Base-by-base conservation (phyloP, 495 filamentous ascomycete genomes). In the Annulohypoxylon bovei region DNA sequence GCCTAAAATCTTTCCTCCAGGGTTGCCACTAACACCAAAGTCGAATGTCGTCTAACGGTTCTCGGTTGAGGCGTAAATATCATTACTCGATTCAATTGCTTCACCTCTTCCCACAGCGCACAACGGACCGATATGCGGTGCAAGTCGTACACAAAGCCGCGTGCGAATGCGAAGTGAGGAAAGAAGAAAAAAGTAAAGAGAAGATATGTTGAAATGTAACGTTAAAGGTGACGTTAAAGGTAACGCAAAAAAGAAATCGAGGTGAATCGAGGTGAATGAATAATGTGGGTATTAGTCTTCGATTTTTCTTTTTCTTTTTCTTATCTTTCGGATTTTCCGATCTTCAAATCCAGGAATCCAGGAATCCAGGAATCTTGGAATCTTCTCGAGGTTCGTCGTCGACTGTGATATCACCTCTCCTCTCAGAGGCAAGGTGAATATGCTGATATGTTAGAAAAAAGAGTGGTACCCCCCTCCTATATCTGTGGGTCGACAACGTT, bases 341-440 rank as follows among this genome's bases (percentile, higher is more conserved):
- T n/a, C n/a, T n/a, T n/a, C n/a, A n/a, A n/a, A n/a, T n/a, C n/a
- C n/a, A n/a, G n/a, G n/a, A n/a, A n/a, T n/a, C n/a, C n/a, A n/a
- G n/a, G n/a, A n/a, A n/a, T n/a, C n/a, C n/a, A n/a, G n/a, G n/a
- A n/a, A n/a, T 18, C 37, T 66, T 39, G 18, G 30, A 39, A 8
- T 37, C 61, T 50, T 60, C 58, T 56, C 20, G 20, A 58, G 42
- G 23, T 14, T 56, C 37, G 57, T 68, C 25, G 23, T 32, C 46
- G 22, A 6, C 57, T 68, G 49, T 66, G 68, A 71, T 71, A 71
- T 71, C 68, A 71, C 68, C 60, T 65, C 56, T 62, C 50, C 62
- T 57, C 25, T 39, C 56, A 49, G 56, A 61, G 40, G 46, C 9
- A 50, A 67, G 57, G 42, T 33, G 46, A 56, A 54, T 58, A n/a